Evolutionary conservation across 2,329 filamentous ascomycete species (phyloP), one percentile per base, ranked within the genome.

Genomic region (Fusarium fujikuroi): DNA sequence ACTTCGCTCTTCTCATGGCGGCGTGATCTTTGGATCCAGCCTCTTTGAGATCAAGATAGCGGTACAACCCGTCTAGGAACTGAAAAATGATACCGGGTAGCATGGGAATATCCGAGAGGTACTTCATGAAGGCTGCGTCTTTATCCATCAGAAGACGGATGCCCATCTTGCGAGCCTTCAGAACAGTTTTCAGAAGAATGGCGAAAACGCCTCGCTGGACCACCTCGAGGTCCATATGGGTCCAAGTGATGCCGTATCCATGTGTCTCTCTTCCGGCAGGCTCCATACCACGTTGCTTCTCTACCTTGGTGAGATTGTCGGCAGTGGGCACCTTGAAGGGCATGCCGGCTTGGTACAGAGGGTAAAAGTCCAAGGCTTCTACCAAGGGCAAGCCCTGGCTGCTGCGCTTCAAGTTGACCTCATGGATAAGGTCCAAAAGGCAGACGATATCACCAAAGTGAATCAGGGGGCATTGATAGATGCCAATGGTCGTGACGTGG

Each of bases 401-500:
- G 6, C 58, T 28, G 1, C 82, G 77, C 6, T 70, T 46, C 18
- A 40, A 11, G 47, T 84, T 84, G 47, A 84, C 70, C 47, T 83
- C 81, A 37, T 79, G 60, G 25, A 84, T 81, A 5, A 83, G 64
- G 57, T 84, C 81, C 3, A 84, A 70, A 1, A 84, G 60, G 16
- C 71, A 75, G 2, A 81, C 57, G 1, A 82, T 60, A 28, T 84
- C 82, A 15, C 80, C 82, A n/a, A 82, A 75, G 34, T 83, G 79
- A 9, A 84, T 70, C 3, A 83, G 63, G 0, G 81, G 81, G 32
- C 82, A 84, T 54, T 81, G 76, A 60, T 83, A 84, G 5, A 84
- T 72, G 5, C 82, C 81, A 19, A 84, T 3, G 75, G 79, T 80
- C 8, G 70, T 75, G 14, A 83, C 69, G 3, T 79, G 60, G 0